phyloP scores from a whole-genome alignment of 2,329 filamentous ascomycete genomes.

The Claviceps quebecensis region DNA sequence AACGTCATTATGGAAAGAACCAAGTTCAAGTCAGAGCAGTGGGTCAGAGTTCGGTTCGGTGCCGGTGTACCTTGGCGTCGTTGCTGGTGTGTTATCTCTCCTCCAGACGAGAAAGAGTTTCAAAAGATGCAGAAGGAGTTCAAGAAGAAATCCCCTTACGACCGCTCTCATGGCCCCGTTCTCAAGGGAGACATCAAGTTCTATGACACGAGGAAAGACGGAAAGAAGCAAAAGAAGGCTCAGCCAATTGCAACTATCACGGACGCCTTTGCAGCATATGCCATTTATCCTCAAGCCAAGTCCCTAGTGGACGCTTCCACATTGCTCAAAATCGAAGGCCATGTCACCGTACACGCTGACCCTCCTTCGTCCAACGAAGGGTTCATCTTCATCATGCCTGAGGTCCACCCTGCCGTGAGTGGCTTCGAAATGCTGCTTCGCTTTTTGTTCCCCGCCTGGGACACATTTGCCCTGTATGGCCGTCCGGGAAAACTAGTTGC shows the following conservation, averaged over 20 bases:
- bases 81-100: conserved; percentile 90
- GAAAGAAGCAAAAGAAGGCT: conserved; percentile 82
- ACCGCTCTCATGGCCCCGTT: conserved; percentile 49
- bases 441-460: conserved; percentile 86
- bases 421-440: conserved; percentile 93
- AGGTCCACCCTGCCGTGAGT: conserved; percentile 76
- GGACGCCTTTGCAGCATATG: conserved; percentile 83
- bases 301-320: conserved; percentile 89
- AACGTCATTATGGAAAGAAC: conserved; percentile 74
- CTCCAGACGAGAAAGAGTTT: conserved; percentile 86
- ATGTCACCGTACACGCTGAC: conserved; percentile 72
- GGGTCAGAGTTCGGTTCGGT: conserved; percentile 89
- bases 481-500: conserved; percentile 76
- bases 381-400: conserved; percentile 96
- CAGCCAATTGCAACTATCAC: conserved; percentile 82
- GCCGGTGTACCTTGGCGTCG: conserved; percentile 91
- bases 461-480: conserved; percentile 83
- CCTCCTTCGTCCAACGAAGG: conserved; percentile 72
- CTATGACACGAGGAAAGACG: conserved; percentile 62
- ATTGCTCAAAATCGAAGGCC: conserved; percentile 82
- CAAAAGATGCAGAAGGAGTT: conserved; percentile 69
- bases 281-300: conserved; percentile 90
- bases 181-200: conserved; percentile 89
- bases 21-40: conserved; percentile 68
- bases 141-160: conserved; percentile 73